A percentile compares a stretch with the other conserved stretches of the same genome.
phyloP scores from a whole-genome alignment of 495 filamentous ascomycete genomes.

The Podospora didyma region DNA sequence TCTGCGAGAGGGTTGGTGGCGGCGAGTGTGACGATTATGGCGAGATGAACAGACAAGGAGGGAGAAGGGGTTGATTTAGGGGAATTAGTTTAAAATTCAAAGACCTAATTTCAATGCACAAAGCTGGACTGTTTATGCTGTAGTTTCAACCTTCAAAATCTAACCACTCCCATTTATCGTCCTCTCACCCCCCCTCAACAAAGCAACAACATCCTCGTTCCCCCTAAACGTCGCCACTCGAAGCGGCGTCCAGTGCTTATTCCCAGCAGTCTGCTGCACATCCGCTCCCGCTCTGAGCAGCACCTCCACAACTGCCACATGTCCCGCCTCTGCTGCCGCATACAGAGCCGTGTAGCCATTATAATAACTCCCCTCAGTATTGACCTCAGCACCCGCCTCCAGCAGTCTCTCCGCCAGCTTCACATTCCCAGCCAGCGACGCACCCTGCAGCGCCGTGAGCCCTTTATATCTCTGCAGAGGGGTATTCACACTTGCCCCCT shows the following conservation, averaged over 20 bases:
- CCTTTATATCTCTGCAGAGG: conserved; percentile 19
- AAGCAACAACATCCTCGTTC: no score
- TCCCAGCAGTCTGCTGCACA: background rate
- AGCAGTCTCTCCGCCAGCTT: conserved; percentile 23
- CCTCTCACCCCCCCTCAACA: no score
- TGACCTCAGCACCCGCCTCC: conserved; percentile 25
- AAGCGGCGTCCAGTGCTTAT: background rate
- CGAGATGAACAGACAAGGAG: no score
- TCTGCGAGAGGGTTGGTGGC: no score
- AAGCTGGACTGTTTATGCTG: no score
- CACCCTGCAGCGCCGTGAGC: conserved; percentile 31
- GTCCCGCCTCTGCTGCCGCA: conserved; percentile 23
- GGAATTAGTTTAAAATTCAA: no score
- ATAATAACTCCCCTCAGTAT: conserved; percentile 19
- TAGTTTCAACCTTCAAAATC: no score
- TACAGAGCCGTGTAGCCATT: conserved; percentile 22
- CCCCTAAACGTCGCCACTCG: no score
- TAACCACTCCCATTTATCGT: no score
- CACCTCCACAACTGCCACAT: conserved; percentile 14
- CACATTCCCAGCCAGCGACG: conserved; percentile 18
- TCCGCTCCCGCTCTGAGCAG: conserved; percentile 1
- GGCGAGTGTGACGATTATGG: no score
- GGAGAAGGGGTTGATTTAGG: no score
- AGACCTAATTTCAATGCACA: no score
- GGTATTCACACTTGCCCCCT: conserved; percentile 21